Evolutionary conservation across 1,284 basidiomycete species (phyloP).

Genomic region (Microbotryomycetes sp.): DNA sequence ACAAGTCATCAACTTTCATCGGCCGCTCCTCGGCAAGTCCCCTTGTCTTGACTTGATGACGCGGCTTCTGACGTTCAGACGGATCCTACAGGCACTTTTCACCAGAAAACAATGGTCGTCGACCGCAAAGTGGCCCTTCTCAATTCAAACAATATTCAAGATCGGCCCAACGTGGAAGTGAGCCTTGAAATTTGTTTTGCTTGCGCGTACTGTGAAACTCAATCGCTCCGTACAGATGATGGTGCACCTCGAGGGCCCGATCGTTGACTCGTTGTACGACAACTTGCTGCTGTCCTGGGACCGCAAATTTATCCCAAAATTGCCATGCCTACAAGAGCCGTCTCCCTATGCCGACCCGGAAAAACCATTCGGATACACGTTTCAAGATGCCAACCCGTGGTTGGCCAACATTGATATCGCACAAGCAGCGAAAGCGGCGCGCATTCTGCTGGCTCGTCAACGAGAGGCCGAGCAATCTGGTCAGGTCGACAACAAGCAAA

Average conservation of each 20-base stretch:
- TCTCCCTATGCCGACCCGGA: conserved; percentile 32
- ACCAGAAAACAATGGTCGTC: conserved; percentile 59
- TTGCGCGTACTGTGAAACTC: neutral
- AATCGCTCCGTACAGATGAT: conserved; percentile 50
- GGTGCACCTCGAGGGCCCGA: conserved; percentile 58
- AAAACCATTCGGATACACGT: conserved; percentile 34
- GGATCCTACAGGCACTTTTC: conserved; percentile 55
- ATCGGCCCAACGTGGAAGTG: conserved; percentile 44
- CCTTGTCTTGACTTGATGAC: neutral
- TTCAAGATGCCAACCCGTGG: conserved; percentile 32
- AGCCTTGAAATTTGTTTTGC: conserved; percentile 8
- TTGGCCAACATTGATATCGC: conserved; percentile 46
- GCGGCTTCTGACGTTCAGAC: conserved; percentile 27
- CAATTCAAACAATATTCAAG: conserved; percentile 68
- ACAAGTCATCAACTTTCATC: conserved; percentile 52
- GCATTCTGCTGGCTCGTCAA: conserved; percentile 42
- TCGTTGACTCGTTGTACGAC: conserved; percentile 66
- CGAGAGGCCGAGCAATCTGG: conserved; percentile 33
- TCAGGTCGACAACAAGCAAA: conserved; percentile 9
- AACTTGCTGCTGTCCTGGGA: conserved; percentile 52
- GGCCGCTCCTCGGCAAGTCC: conserved; percentile 46
- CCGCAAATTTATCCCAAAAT: conserved; percentile 44
- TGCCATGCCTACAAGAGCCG: conserved; percentile 49
- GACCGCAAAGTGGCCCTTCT: conserved; percentile 64
- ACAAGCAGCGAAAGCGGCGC: conserved; percentile 46